phyloP scores from a whole-genome alignment of 139 green algal species.

The Coelastrella sp. region DNA sequence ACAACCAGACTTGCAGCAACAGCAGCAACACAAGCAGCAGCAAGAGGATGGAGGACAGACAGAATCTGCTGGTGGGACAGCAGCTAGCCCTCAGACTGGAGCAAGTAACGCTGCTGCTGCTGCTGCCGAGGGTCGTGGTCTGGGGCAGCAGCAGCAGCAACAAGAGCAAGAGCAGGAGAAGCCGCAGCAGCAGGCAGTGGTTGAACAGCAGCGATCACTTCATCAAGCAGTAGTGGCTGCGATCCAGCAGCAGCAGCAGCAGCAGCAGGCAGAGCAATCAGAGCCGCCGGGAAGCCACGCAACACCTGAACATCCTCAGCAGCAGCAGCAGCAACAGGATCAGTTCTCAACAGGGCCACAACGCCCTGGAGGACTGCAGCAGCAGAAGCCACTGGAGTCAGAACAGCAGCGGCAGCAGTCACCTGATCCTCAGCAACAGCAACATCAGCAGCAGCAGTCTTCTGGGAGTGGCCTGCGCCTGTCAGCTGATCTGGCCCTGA shows the following conservation, averaged over 20 bases:
- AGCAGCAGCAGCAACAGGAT: conserved; percentile 27
- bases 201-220: not conserved
- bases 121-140: too few species aligned
- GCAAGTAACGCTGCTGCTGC: too few species aligned
- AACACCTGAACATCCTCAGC: conserved; percentile 9
- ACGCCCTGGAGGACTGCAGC: not conserved
- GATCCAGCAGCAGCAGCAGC: not conserved
- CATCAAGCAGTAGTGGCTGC: not conserved
- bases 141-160: conserved; percentile 8
- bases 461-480: not conserved
- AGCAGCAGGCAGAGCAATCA: not conserved
- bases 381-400: not conserved
- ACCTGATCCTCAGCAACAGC: conserved; percentile 15
- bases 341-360: too few species aligned
- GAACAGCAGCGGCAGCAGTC: conserved; percentile 1
- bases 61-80: too few species aligned
- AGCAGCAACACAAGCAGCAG: conserved; percentile 10
- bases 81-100: too few species aligned
- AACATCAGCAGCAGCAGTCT: conserved; percentile 9
- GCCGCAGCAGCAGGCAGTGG: not conserved
- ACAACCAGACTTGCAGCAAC: not conserved
- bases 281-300: not conserved
- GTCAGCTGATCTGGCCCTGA: not conserved
- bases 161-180: not conserved
- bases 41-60: not conserved